Evolutionary conservation across 495 filamentous ascomycete species (phyloP).

Genomic region (Penicillium dipodomyicola): DNA sequence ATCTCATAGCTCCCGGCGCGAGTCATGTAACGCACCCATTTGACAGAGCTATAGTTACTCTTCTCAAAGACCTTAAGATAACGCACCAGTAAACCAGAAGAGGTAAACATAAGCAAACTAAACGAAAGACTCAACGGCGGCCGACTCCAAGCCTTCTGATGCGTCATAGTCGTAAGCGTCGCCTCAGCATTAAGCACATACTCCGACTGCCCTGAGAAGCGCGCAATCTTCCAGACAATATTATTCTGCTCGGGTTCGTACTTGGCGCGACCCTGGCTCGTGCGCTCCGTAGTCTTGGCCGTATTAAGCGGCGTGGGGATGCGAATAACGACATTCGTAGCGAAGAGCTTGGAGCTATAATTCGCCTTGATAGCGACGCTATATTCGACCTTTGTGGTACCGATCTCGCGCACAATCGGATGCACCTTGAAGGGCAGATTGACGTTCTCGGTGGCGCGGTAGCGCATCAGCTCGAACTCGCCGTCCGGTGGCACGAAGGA

Average conservation of each 20-base stretch:
- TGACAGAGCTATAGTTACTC: conserved; percentile 96
- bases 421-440: conserved; percentile 99
- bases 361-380: conserved; percentile 97
- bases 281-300: conserved; percentile 88
- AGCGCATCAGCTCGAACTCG: conserved; percentile 98
- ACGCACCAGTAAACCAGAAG: conserved; percentile 82
- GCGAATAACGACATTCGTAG: conserved; percentile 93
- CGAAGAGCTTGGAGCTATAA: conserved; percentile 93
- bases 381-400: conserved; percentile 97
- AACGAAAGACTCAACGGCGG: conserved; percentile 92
- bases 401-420: conserved; percentile 95
- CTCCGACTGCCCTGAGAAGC: conserved; percentile 94
- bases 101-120: conserved; percentile 96
- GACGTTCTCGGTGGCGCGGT: conserved; percentile 99
- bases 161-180: conserved; percentile 91
- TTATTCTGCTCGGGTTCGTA: conserved; percentile 98
- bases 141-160: conserved; percentile 95
- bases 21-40: conserved; percentile 99
- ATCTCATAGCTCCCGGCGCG: conserved; percentile 68
- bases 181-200: conserved; percentile 94
- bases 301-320: conserved; percentile 97
- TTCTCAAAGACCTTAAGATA: conserved; percentile 99
- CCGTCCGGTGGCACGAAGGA: conserved; percentile 97
- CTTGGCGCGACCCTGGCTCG: conserved; percentile 93
- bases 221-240: conserved; percentile 98